These are phyloP conservation scores for Kalanchoe fedtschenkoi DNA, from an alignment of 164 flowering plant species.

Conservation along the genomic window DNA sequence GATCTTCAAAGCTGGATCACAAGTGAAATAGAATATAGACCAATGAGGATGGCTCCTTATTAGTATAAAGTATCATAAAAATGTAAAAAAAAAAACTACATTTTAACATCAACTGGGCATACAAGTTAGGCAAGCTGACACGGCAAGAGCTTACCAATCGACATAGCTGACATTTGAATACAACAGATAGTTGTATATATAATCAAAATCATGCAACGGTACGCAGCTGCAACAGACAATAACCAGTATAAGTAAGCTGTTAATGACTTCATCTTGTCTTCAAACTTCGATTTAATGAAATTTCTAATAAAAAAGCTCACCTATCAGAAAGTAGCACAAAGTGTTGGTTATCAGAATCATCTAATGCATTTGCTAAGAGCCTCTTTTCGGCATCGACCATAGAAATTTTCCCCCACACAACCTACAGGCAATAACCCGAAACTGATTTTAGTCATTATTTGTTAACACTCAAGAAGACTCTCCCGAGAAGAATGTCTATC, in stretches of 20 bases:
- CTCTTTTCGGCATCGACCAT: slow-evolving; percentile 93
- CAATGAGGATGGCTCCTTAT: neutral
- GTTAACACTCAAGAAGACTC: no score
- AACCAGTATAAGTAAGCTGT: slow-evolving; percentile 8
- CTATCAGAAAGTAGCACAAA: slow-evolving; percentile 94
- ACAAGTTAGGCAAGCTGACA: no score
- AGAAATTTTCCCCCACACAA: slow-evolving; percentile 83
- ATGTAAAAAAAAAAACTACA: no score
- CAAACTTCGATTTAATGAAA: neutral
- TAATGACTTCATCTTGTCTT: slow-evolving; percentile 6
- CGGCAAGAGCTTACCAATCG: slow-evolving; percentile 48
- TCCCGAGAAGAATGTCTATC: neutral
- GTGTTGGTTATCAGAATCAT: slow-evolving; percentile 73
- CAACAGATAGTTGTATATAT: slow-evolving; percentile 80
- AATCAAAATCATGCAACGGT: slow-evolving; percentile 75
- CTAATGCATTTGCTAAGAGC: slow-evolving; percentile 68
- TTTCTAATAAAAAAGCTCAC: slow-evolving; percentile 18
- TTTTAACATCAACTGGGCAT: no score
- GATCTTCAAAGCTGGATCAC: slow-evolving; percentile 73
- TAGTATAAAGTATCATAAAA: no score
- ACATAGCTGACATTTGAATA: slow-evolving; percentile 79
- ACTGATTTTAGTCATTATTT: neutral
- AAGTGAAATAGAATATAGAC: neutral
- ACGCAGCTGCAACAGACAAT: slow-evolving; percentile 69
- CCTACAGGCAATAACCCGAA: slow-evolving; percentile 24